Conservation (phyloP, 257 asterid species). For the Lycium ferocissimum region DNA sequence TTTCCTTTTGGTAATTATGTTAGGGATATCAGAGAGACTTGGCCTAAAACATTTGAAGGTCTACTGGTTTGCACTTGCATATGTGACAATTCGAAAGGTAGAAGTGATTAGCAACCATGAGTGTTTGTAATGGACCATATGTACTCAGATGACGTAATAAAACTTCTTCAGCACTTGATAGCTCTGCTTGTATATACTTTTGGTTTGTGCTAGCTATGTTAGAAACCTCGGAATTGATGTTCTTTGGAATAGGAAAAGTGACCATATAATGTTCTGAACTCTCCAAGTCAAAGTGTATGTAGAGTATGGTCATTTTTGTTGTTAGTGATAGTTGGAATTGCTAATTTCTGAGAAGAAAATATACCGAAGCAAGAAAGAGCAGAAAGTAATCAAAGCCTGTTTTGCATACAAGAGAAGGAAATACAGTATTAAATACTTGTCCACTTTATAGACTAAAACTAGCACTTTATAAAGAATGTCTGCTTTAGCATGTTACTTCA, state of each 20-base stretch:
- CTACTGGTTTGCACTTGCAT: not conserved
- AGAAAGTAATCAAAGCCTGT: not conserved
- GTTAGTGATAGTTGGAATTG: not conserved
- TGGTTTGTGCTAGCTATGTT: slow-evolving; percentile 4
- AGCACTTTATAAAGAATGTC: slow-evolving; percentile 15
- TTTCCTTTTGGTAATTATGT: not conserved
- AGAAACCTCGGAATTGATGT: not conserved
- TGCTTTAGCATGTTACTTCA: not conserved
- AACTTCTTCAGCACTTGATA: not conserved
- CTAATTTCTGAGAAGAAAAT: not conserved
- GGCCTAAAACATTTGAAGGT: not conserved
- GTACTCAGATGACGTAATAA: not conserved
- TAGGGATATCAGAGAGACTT: not conserved
- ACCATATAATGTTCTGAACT: not conserved
- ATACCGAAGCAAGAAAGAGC: not conserved
- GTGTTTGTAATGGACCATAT: not conserved
- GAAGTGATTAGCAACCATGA: not conserved
- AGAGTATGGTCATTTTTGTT: not conserved
- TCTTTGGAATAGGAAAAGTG: not conserved
- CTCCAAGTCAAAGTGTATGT: not conserved
- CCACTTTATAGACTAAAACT: not conserved
- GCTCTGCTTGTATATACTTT: not conserved
- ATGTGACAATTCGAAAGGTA: not conserved
- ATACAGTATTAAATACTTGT: not conserved
- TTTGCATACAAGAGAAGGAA: not conserved